Evolutionary conservation across 257 asterid genomes (phyloP).

Genomic region (Scutellaria barbata): DNA sequence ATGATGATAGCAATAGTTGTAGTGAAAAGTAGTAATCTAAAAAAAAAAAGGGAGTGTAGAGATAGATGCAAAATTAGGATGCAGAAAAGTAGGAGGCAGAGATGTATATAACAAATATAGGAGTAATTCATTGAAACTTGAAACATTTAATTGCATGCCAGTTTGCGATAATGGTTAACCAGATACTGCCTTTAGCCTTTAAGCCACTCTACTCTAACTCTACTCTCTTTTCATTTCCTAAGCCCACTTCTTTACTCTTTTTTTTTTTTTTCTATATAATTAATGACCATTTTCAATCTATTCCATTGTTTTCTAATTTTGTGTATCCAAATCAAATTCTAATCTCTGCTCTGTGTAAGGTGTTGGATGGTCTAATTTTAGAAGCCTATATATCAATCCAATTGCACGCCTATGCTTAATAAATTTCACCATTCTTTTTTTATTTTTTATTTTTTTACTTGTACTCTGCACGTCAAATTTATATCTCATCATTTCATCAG

Average conservation of each 20-base stretch:
- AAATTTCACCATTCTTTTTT: no score
- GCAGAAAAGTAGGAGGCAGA: slow-evolving; percentile 34
- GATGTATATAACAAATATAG: neutral
- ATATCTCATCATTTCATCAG: no score
- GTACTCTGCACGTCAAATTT: no score
- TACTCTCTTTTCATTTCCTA: neutral
- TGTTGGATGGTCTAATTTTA: slow-evolving; percentile 27
- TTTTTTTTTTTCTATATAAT: neutral
- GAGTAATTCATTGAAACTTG: slow-evolving; percentile 38
- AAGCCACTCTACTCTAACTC: slow-evolving; percentile 3
- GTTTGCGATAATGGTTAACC: slow-evolving; percentile 9
- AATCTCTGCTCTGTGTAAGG: neutral
- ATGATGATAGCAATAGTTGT: neutral
- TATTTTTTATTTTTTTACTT: no score
- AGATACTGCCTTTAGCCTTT: no score
- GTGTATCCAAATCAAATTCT: slow-evolving; percentile 4
- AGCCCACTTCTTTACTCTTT: no score
- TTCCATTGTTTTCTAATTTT: slow-evolving; percentile 34
- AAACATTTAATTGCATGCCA: slow-evolving; percentile 28
- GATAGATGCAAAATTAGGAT: no score
- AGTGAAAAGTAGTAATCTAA: neutral
- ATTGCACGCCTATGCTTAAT: slow-evolving; percentile 6
- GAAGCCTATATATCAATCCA: slow-evolving; percentile 27
- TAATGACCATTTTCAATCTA: slow-evolving; percentile 26
- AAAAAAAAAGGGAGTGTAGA: neutral